Base-by-base conservation (phyloP, 108 stramenopile genomes). In the Cyclotella kingstonii region DNA sequence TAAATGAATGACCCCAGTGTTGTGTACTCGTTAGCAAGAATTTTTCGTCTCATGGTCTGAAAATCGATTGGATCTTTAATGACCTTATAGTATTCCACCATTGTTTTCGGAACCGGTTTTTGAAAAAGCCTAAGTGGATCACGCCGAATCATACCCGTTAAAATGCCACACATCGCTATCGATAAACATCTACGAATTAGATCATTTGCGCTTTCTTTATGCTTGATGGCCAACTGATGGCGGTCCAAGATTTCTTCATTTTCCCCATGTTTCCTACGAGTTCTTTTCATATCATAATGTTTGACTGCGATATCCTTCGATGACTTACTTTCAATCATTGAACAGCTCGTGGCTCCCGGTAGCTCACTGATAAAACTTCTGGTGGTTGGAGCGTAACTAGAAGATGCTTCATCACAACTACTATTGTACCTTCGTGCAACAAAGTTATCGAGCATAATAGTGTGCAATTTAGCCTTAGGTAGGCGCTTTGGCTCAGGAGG, bases 101-200 rank as follows among this genome's bases (percentile, higher is more conserved):
- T 60, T 63, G 84, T 71, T 2, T 73, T 58, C 12, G 80, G 79
- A 0, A 87, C 87, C 7, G 91, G 87, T 45, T 85, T 77, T n/a
- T 84, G 87, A 68, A 92, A 87, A 6, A 89, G 76, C 14, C 78
- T 57, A 36, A 89, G 51, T 12, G 91, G 91, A 57, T 92, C 91
- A 41, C 91, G 73, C 56, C 91, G 61, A 50, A 87, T 71, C 44
- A 89, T 70, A 6, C 76, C 84, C 35, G 83, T 60, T 17, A 89
- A 33, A 30, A 92, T 79, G 6, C 91, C 87, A 62, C 68, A 68
- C 40, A 82, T 82, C 10, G 87, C 84, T 19, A 86, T 78, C 17
- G 63, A 51, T 21, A 87, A 40, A 36, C 82, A 84, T 58, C 72
- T 77, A 23, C 77, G 72, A 8, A 78, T 54, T 17, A 92, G 69